phyloP scores from a whole-genome alignment of 1,284 basidiomycete genomes.

The Agaricales sp. region DNA sequence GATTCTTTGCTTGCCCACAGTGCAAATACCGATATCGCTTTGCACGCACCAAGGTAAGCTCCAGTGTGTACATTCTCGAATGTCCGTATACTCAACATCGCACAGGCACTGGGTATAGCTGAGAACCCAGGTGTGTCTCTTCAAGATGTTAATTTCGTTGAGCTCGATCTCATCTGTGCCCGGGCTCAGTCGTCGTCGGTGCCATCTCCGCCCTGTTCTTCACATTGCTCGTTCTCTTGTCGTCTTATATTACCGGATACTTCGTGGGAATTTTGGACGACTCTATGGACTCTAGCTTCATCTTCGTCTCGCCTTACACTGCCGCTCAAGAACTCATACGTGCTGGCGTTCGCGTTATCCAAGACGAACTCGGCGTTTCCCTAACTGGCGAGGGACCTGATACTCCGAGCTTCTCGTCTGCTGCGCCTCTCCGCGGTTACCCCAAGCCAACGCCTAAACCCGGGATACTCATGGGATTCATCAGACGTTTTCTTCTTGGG shows the following conservation, averaged over 20 bases:
- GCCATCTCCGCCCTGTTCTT: slow-evolving; percentile 57
- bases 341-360: slow-evolving; percentile 52
- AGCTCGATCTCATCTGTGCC: too few relatives aligned
- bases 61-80: not conserved
- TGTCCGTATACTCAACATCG: not conserved
- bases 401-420: not conserved
- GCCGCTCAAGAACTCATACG: slow-evolving; percentile 53
- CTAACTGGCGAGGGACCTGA: not conserved
- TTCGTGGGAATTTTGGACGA: slow-evolving; percentile 40
- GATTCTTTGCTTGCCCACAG: not conserved
- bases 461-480: slow-evolving; percentile 40
- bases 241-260: slow-evolving; percentile 63
- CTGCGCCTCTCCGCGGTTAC: slow-evolving; percentile 5
- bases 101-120: slow-evolving; percentile 44
- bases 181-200: slow-evolving; percentile 46
- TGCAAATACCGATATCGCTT: slow-evolving; percentile 60
- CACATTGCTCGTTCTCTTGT: slow-evolving; percentile 52
- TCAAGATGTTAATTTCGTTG: too few relatives aligned
- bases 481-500: slow-evolving; percentile 62
- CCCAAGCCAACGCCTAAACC: slow-evolving; percentile 19
- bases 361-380: slow-evolving; percentile 30
- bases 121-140: slow-evolving; percentile 52
- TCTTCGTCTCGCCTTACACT: slow-evolving; percentile 47
- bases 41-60: slow-evolving; percentile 44
- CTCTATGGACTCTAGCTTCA: slow-evolving; percentile 20